Conservation (phyloP, 2,329 filamentous ascomycete species). For the Penicillium sp. region DNA sequence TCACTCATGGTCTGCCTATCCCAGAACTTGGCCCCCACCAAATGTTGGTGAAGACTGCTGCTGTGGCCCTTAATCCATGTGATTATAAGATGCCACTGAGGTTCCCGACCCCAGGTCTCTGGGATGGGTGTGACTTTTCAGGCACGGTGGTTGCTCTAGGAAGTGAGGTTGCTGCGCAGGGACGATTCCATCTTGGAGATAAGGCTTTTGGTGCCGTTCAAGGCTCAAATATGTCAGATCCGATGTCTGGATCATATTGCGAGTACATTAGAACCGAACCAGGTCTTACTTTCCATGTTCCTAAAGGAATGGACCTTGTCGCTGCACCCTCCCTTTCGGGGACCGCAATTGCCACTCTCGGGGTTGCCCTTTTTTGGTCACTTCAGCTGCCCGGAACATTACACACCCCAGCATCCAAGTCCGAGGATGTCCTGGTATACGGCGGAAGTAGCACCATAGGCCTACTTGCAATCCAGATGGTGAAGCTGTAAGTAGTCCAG, state of each 20-base stretch:
- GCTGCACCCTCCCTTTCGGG: constrained; percentile 13
- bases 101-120: constrained; percentile 16
- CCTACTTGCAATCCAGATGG: constrained; percentile 18
- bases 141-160: constrained; percentile 22
- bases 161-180: constrained; percentile 6
- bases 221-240: constrained; percentile 22
- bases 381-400: constrained; percentile 15
- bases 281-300: constrained; percentile 16
- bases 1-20: constrained; percentile 11
- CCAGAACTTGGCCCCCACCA: constrained; percentile 11
- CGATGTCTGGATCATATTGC: constrained; percentile 17
- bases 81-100: constrained; percentile 22
- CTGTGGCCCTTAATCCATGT: constrained; percentile 30
- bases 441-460: constrained; percentile 19
- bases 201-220: constrained; percentile 31
- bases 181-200: constrained; percentile 27
- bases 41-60: constrained; percentile 16
- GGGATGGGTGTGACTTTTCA: constrained; percentile 26
- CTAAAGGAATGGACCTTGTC: constrained; percentile 5
- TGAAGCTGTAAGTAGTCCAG: constrained; percentile 14
- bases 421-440: constrained; percentile 16
- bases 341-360: constrained; percentile 19
- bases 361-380: constrained; percentile 20
- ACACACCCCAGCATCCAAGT: constrained; percentile 3
- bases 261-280: constrained; percentile 14